These are phyloP conservation scores for Clitopilus passeckerianus DNA, from an alignment of 768 basidiomycete genomes.

Conservation along the genomic window DNA sequence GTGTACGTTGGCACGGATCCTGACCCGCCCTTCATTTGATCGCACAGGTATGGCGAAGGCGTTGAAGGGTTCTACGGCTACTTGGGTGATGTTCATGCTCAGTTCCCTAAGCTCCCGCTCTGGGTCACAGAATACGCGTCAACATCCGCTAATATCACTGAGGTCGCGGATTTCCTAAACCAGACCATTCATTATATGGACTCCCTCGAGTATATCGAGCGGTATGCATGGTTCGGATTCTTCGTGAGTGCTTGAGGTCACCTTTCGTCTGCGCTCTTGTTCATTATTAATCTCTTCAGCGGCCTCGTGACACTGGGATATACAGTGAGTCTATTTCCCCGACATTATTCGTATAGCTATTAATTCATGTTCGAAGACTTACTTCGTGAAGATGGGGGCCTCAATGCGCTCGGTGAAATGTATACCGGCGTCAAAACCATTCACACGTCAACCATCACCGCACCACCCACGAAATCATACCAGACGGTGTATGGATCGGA, in stretches of 20 bases:
- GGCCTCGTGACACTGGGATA: conserved; percentile 30
- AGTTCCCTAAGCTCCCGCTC: conserved; percentile 44
- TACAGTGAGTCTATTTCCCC: conserved; percentile 29
- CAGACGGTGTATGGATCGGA: conserved; percentile 30
- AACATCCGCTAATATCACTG: conserved; percentile 41
- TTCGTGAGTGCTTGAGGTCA: conserved; percentile 24
- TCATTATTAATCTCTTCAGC: conserved; percentile 19
- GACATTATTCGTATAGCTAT: not conserved
- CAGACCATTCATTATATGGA: conserved; percentile 54
- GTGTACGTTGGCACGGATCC: conserved; percentile 19
- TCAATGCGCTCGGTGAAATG: conserved; percentile 39
- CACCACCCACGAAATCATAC: conserved; percentile 21
- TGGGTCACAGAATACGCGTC: conserved; percentile 69
- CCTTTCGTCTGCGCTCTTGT: not conserved
- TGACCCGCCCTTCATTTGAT: conserved; percentile 14
- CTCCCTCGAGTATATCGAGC: conserved; percentile 49
- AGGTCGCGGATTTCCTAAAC: conserved; percentile 53
- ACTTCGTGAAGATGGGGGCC: conserved; percentile 35
- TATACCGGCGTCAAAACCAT: conserved; percentile 43
- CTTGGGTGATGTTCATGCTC: conserved; percentile 44
- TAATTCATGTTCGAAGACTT: conserved; percentile 27
- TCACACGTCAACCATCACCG: conserved; percentile 28
- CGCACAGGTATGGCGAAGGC: conserved; percentile 55
- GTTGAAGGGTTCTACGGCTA: conserved; percentile 50
- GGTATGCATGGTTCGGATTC: conserved; percentile 63